Percentiles rank a stretch among this genome's conserved stretches.
phyloP scores from a whole-genome alignment of 768 basidiomycete genomes.

The Tulasnella sp. region DNA sequence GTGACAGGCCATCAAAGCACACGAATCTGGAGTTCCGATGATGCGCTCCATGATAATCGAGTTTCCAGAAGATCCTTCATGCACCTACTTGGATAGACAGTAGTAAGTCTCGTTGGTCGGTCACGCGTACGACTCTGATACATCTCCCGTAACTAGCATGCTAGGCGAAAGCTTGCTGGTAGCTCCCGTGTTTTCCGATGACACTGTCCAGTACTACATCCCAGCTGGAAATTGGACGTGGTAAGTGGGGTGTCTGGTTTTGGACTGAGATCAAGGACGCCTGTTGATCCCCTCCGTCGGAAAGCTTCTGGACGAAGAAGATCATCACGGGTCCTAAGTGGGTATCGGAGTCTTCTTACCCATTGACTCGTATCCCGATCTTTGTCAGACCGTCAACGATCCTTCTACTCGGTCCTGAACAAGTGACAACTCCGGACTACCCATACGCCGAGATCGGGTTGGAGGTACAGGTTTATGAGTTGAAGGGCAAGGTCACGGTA shows the following conservation, averaged over 20 bases:
- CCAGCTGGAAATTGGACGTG: conserved; percentile 27
- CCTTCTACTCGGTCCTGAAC: conserved; percentile 45
- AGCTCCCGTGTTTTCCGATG: conserved; percentile 25
- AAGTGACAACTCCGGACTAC: conserved; percentile 49
- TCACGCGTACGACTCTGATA: too few relatives aligned
- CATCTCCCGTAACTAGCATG: conserved; percentile 20
- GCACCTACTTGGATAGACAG: conserved; percentile 26
- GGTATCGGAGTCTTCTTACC: conserved; percentile 47
- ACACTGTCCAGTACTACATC: conserved; percentile 25
- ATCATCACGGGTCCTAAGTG: conserved; percentile 49
- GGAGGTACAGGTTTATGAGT: conserved; percentile 43
- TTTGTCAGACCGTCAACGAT: conserved; percentile 53
- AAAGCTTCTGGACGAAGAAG: conserved; percentile 44
- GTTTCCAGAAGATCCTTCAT: conserved; percentile 27
- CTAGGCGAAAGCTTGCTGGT: conserved; percentile 27
- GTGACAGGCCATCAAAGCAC: conserved; percentile 27
- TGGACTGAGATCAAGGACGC: neutral
- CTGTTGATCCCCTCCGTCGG: conserved; percentile 21
- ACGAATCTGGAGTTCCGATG: conserved; percentile 25
- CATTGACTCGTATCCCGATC: conserved; percentile 53
- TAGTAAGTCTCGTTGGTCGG: conserved; percentile 10
- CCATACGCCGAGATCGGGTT: conserved; percentile 46
- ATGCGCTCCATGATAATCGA: conserved; percentile 29
- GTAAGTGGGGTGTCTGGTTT: neutral
- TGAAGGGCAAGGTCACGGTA: conserved; percentile 29